Percentiles rank a stretch among this genome's conserved stretches.
Conservation (phyloP, 23 red algal genomes). For the Chondrus crispus region DNA sequence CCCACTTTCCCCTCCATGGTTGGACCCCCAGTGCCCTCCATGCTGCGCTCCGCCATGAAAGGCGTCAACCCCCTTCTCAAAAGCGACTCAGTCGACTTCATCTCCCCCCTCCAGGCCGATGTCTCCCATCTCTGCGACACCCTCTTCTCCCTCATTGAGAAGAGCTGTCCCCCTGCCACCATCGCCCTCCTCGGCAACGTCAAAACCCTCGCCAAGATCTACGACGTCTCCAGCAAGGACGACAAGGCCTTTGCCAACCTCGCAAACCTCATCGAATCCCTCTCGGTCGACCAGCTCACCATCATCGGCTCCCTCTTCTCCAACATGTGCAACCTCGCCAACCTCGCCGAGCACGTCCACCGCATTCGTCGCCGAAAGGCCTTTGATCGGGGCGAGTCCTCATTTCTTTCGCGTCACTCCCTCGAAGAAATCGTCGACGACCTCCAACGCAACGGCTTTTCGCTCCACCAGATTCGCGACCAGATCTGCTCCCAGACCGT, state of each 20-base stretch:
- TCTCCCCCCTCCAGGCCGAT: slow-evolving; percentile 73
- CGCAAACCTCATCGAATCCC: slow-evolving; percentile 61
- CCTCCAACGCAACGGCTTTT: slow-evolving; percentile 67
- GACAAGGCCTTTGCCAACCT: slow-evolving; percentile 71
- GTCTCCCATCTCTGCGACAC: slow-evolving; percentile 47
- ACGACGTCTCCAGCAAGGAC: slow-evolving; percentile 56
- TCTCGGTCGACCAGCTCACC: slow-evolving; percentile 56
- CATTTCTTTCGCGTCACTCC: slow-evolving; percentile 70
- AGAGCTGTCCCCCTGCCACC: neutral
- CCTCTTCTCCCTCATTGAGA: slow-evolving; percentile 51
- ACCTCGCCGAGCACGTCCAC: slow-evolving; percentile 93
- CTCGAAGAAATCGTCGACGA: slow-evolving; percentile 77
- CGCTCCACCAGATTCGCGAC: slow-evolving; percentile 74
- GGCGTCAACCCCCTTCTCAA: slow-evolving; percentile 46
- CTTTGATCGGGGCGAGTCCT: slow-evolving; percentile 82
- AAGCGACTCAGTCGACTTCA: slow-evolving; percentile 80
- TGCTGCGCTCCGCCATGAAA: slow-evolving; percentile 21
- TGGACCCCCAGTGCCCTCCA: neutral
- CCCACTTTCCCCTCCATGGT: slow-evolving; percentile 4
- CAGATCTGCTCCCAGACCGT: slow-evolving; percentile 70
- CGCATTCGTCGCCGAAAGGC: slow-evolving; percentile 82
- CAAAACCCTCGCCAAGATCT: slow-evolving; percentile 38
- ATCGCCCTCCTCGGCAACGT: slow-evolving; percentile 69
- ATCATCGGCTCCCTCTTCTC: slow-evolving; percentile 91
- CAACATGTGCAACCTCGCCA: slow-evolving; percentile 95